phyloP scores from a whole-genome alignment of 2,329 filamentous ascomycete species.

The Monosporascus sp. region DNA sequence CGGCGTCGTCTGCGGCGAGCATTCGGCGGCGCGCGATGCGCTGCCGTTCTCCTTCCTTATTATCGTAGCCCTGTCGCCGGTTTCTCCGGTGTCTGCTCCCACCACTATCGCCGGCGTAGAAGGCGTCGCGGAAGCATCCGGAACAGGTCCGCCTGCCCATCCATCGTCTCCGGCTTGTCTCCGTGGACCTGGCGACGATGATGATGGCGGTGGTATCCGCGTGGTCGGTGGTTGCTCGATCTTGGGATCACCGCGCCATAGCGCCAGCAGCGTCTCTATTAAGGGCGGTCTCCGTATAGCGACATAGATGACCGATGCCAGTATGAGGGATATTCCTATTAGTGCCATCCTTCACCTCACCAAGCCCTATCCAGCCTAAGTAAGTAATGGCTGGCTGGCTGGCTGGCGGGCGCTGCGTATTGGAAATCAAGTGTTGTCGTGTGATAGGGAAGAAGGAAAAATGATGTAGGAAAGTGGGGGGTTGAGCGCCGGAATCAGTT shows the following conservation, averaged over 20 bases:
- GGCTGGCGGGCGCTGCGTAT: no score
- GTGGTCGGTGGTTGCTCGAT: constrained; percentile 21
- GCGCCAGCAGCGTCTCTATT: constrained; percentile 34
- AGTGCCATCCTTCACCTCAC: constrained; percentile 40
- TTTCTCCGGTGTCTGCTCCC: constrained; percentile 5
- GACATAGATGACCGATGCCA: constrained; percentile 55
- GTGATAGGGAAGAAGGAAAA: no score
- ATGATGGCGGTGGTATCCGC: constrained; percentile 6
- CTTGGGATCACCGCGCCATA: constrained; percentile 24
- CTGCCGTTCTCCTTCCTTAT: constrained; percentile 8
- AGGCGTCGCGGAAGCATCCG: constrained; percentile 3
- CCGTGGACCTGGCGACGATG: not conserved
- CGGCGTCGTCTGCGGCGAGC: constrained; percentile 42
- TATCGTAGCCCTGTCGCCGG: constrained; percentile 24
- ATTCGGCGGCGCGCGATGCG: constrained; percentile 22
- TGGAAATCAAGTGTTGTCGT: no score
- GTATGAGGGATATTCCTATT: constrained; percentile 55
- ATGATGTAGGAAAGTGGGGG: no score
- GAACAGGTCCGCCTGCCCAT: constrained; percentile 1
- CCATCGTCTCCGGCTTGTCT: not conserved
- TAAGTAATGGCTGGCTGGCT: no score
- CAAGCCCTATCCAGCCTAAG: no score
- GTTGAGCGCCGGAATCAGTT: no score
- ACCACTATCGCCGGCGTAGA: constrained; percentile 10
- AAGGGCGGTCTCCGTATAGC: constrained; percentile 48